Percentiles rank a stretch among this genome's conserved stretches.
phyloP scores from a whole-genome alignment of 805 yeast species.

The Candida khao-thaluensis region DNA sequence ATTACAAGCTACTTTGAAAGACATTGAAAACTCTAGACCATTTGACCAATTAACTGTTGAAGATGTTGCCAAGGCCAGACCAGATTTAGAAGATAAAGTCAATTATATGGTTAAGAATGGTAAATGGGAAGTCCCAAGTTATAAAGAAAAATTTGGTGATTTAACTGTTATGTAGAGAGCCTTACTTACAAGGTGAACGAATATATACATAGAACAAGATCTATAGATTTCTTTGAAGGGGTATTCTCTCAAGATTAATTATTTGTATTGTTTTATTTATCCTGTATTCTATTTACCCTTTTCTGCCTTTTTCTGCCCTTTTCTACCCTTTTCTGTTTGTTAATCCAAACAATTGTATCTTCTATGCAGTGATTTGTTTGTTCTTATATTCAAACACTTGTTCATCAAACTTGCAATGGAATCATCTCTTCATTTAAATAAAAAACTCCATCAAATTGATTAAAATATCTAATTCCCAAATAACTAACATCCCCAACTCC shows the following conservation, averaged over 20 bases:
- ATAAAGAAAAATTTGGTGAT: constrained; percentile 97
- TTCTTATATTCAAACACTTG: no score
- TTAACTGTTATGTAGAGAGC: constrained; percentile 84
- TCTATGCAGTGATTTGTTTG: no score
- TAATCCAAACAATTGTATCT: no score
- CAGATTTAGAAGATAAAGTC: constrained; percentile 96
- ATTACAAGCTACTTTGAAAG: constrained; percentile 82
- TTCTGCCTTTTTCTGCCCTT: no score
- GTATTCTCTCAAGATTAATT: no score
- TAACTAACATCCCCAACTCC: constrained; percentile 1
- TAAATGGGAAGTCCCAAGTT: constrained; percentile 97
- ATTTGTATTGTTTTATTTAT: no score
- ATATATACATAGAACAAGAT: no score
- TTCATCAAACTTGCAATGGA: no score
- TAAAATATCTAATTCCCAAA: constrained; percentile 1
- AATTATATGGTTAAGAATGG: constrained; percentile 93
- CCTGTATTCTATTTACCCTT: no score
- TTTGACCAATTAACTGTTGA: constrained; percentile 95
- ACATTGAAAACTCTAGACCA: constrained; percentile 96
- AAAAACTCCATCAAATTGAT: constrained; percentile 2
- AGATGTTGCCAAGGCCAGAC: constrained; percentile 92
- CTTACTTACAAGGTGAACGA: no score
- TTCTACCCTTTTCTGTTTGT: no score
- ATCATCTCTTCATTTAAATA: neutral
- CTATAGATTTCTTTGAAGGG: no score